Evolutionary conservation across 2,329 filamentous ascomycete species (phyloP), one percentile per base, ranked within the genome.

Genomic region (Pseudogymnoascus sp.): DNA sequence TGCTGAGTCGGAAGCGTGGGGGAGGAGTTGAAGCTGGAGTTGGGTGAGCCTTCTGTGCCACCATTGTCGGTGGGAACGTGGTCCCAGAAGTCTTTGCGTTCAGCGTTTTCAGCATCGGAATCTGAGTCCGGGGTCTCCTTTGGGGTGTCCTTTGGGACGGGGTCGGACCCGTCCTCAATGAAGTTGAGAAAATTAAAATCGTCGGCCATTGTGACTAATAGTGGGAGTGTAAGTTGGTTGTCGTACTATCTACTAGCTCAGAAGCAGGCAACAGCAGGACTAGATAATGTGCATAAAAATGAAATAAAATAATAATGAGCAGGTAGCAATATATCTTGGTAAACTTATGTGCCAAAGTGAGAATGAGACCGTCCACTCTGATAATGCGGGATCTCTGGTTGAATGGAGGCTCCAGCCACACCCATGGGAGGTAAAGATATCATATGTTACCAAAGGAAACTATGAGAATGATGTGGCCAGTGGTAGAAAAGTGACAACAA

Each of bases 11-110:
- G 25, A 56, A 7, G 25, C 25, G 25, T 31, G 8, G 46, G 46
- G 11, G 46, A 56, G 46, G 46, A 56, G 46, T 56, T 34, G 46
- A 56, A 56, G 46, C 25, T 56, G 8, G 46, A 56, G 46, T 31
- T 56, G n/a, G 46, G 46, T 6, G 46, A 56, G 25, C 46, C 25
- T 31, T 31, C 46, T 11, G n/a, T n/a, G n/a, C 25, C 25, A 31
- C 31, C 18, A n/a, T 28, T n/a, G 4, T 16, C 4, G 3, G 46
- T n/a, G 16, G 25, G 3, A 16, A 34, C 25, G n/a, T 56, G 18
- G 25, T 56, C 46, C 46, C 46, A 56, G 5, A 56, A 18, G n/a
- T 56, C 46, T 56, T 12, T 31, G 25, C 46, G 14, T 2, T 34
- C n/a, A 2, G n/a, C 46, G n/a, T 56, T 56, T n/a, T 56, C 46